These are phyloP conservation scores for Saccharomycopsis capsularis DNA, from an alignment of 805 yeast species.

Conservation along the genomic window DNA sequence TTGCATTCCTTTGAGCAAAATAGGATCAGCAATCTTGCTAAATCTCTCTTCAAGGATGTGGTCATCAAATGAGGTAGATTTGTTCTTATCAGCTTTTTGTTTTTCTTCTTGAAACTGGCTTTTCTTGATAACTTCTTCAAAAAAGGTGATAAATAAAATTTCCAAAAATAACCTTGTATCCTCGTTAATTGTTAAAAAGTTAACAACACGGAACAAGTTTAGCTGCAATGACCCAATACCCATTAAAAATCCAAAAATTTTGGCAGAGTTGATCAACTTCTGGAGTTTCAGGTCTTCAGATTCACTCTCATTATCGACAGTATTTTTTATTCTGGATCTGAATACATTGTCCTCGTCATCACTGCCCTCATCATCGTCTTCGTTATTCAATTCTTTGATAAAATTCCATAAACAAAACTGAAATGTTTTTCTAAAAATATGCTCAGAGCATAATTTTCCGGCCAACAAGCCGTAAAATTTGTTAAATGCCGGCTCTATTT, in stretches of 20 bases:
- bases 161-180: constrained; percentile 69
- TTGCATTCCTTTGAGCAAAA: constrained; percentile 59
- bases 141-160: constrained; percentile 58
- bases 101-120: no score
- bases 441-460: constrained; percentile 65
- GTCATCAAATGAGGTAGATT: constrained; percentile 26
- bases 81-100: constrained; percentile 29
- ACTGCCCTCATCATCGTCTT: constrained; percentile 34
- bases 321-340: constrained; percentile 23
- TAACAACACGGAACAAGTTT: constrained; percentile 64
- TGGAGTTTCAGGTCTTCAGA: constrained; percentile 52
- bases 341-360: constrained; percentile 26
- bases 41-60: constrained; percentile 31
- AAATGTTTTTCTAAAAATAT: constrained; percentile 70
- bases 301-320: constrained; percentile 30
- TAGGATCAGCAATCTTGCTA: constrained; percentile 41
- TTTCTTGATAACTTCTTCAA: constrained; percentile 57
- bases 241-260: constrained; percentile 70
- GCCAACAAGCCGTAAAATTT: constrained; percentile 87
- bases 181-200: constrained; percentile 56
- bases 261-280: constrained; percentile 64
- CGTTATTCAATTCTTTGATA: constrained; percentile 53
- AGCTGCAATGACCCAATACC: constrained; percentile 69
- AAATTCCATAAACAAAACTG: constrained; percentile 90
- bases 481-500: constrained; percentile 75